Evolutionary conservation across 2,329 filamentous ascomycete species (phyloP), one percentile per base, ranked within the genome.

Genomic region (Raffaelea ambrosiae): DNA sequence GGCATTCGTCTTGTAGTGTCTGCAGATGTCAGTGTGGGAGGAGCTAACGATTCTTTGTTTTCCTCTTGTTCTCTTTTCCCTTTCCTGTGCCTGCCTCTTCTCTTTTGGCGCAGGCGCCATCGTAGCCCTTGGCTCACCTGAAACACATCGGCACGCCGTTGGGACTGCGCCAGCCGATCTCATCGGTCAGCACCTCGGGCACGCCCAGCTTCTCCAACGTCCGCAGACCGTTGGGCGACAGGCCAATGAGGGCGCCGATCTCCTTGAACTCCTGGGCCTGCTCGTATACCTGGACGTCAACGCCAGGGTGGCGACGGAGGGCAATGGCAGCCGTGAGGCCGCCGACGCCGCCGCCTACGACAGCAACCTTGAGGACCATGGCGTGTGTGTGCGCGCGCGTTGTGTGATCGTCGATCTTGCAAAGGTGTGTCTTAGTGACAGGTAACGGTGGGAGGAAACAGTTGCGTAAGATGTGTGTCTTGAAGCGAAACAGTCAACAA

Each of bases 281-380:
- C 22, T 51, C 49, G 19, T 48, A 51, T 11, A 51, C 46, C 22
- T 51, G 42, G 9, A 51, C 49, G 13, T 31, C 13, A 31, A 51
- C 31, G 18, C 46, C 39, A 0, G 49, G 49, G 20, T 48, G 49
- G 2, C 40, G 46, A 11, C 49, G 46, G 13, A 49, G 47, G n/a
- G 43, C 40, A 36, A 47, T 39, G 19, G 46, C 46, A 5, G 46
- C 20, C 8, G 46, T 39, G 16, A 47, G 46, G 14, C 46, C 46
- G 31, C 29, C 46, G 5, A 47, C 40, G 31, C 46, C 46, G 5
- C 40, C 46, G 29, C 46, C 46, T 21, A 43, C 19, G 16, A 47
- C 33, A 5, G 40, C 46, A n/a, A 49, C 13, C 3, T 16, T 35
- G 20, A 47, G 31, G 19, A 42, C 39, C 45, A 47, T 47, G 20